Evolutionary conservation across 306 rosid species (phyloP), one percentile per base, ranked within the genome.

Genomic region (Sphenostylis stenocarpa): DNA sequence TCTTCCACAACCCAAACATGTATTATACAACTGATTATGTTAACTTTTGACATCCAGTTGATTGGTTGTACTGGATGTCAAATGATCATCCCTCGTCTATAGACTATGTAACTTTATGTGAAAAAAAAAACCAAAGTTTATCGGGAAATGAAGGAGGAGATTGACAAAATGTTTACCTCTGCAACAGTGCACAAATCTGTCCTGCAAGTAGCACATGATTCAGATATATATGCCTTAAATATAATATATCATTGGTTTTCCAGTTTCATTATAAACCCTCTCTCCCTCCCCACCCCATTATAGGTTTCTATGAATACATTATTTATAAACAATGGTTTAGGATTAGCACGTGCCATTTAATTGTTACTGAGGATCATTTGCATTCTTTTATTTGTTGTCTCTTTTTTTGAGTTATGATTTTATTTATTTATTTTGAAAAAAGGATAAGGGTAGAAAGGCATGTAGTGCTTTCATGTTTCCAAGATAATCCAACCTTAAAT

Each of bases 111-210:
- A 20, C 56, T 26, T 74, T 48, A 73, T 56, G 55, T 43, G 1
- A 6, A 43, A 65, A 7, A 6, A 43, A 65, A 72, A 73, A 44
- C 55, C 12, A 2, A 20, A 65, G 23, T 73, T 73, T 36, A 26
- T 21, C 65, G 23, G 23, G 45, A 56, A 73, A 73, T 64, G 70
- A 55, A 73, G 75, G 19, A 65, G 31, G 39, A 16, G 79, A 43
- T 44, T 73, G 66, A 80, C 20, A 34, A 65, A 73, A 33, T 44
- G 24, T 43, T 9, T 0, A 57, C 62, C 39, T 65, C 53, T 10
- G n/a, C 52, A 36, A 28, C 24, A 20, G 23, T 29, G 52, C 63
- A 65, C 63, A 66, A 43, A 41, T 28, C 44, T 53, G 68, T 31
- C 74, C 24, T 72, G 67, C 36, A 64, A 72, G 79, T 26, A 67